A percentile compares a stretch with the other conserved stretches of the same genome.
Evolutionary conservation across 1,139 yeast genomes (phyloP).

Genomic region (Saccharomyces hybrid): DNA sequence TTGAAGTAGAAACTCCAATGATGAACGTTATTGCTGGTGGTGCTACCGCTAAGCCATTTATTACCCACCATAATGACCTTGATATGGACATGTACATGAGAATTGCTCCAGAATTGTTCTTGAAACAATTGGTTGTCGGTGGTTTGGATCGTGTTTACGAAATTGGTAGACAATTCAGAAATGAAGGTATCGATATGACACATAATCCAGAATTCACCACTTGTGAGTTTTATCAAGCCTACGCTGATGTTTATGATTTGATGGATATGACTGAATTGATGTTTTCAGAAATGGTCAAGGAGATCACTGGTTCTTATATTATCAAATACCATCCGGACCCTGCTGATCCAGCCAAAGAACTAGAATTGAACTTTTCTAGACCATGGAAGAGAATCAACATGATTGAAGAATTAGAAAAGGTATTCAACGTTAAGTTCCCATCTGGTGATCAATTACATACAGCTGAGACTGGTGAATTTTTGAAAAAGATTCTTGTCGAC

Average conservation of each 20-base stretch:
- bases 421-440: conserved; percentile 84
- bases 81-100: conserved; percentile 96
- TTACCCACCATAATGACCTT: conserved; percentile 94
- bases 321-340: conserved; percentile 87
- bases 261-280: conserved; percentile 95
- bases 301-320: conserved; percentile 82
- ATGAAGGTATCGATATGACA: conserved; percentile 92
- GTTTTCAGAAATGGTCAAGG: conserved; percentile 96
- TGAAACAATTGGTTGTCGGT: conserved; percentile 96
- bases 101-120: conserved; percentile 95
- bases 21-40: conserved; percentile 99
- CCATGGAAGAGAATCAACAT: conserved; percentile 99
- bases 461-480: conserved; percentile 84
- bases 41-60: conserved; percentile 97
- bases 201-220: conserved; percentile 95
- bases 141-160: conserved; percentile 98
- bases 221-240: conserved; percentile 87
- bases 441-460: conserved; percentile 94
- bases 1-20: conserved; percentile 98
- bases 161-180: conserved; percentile 98
- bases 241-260: conserved; percentile 61
- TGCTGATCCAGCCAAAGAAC: conserved; percentile 60
- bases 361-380: conserved; percentile 80
- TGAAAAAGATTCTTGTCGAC: conserved; percentile 70
- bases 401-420: conserved; percentile 92